phyloP scores from a whole-genome alignment of 805 yeast species.

The Saccharomycopsis lassenensis region DNA sequence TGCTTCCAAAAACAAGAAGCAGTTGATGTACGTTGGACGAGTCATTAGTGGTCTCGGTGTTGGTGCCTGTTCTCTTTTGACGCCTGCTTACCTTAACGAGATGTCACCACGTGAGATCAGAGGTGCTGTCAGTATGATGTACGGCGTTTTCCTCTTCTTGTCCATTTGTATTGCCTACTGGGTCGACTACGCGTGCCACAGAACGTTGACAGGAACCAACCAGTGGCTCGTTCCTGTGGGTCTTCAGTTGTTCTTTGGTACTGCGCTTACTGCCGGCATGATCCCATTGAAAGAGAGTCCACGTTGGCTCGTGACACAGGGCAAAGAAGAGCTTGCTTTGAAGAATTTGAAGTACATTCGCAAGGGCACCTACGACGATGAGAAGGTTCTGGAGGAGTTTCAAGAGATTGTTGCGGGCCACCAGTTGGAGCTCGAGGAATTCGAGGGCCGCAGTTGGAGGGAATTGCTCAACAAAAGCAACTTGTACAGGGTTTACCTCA shows the following conservation, averaged over 20 bases:
- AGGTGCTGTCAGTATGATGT: conserved; percentile 35
- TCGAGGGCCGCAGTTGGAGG: neutral
- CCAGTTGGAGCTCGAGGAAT: neutral
- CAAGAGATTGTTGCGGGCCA: conserved; percentile 1
- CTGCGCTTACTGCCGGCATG: conserved; percentile 30
- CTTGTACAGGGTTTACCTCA: conserved; percentile 1
- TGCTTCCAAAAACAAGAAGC: conserved; percentile 28
- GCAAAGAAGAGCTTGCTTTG: conserved; percentile 26
- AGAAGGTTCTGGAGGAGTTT: neutral
- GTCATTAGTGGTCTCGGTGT: conserved; percentile 42
- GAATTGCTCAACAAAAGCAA: no score
- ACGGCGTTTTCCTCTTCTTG: conserved; percentile 39
- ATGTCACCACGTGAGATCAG: conserved; percentile 34
- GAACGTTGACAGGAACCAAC: conserved; percentile 21
- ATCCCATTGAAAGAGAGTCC: conserved; percentile 35
- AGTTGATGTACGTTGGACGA: conserved; percentile 41
- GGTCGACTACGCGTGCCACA: conserved; percentile 32
- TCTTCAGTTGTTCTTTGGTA: conserved; percentile 34
- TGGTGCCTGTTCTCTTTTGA: conserved; percentile 39
- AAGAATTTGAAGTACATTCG: conserved; percentile 30
- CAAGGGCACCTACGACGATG: conserved; percentile 15
- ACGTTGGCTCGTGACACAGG: conserved; percentile 30
- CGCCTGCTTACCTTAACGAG: conserved; percentile 37
- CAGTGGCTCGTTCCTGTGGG: conserved; percentile 42
- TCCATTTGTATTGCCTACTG: conserved; percentile 39